Evolutionary conservation across 2,329 filamentous ascomycete genomes (phyloP).

Genomic region (Aureobasidium lini): DNA sequence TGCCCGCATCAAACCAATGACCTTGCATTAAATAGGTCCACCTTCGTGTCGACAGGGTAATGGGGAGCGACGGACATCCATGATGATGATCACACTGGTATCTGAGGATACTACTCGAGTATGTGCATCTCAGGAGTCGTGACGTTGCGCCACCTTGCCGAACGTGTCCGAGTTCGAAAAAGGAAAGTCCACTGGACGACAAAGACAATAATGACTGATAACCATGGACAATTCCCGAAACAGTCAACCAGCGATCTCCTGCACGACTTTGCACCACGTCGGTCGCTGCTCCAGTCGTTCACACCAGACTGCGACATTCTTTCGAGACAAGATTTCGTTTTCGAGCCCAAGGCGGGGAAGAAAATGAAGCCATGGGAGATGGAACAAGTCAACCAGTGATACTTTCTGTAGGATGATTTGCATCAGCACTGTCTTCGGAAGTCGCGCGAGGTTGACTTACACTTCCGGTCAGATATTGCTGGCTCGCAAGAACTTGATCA

Average conservation of each 20-base stretch:
- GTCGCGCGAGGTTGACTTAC: not conserved
- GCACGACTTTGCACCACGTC: not conserved
- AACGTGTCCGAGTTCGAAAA: too few species aligned
- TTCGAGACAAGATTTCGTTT: not conserved
- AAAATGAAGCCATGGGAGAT: slow-evolving; percentile 7
- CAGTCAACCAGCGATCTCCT: not conserved
- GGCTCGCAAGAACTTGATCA: not conserved
- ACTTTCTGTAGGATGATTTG: not conserved
- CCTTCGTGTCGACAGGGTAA: too few species aligned
- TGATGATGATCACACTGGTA: too few species aligned
- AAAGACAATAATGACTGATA: too few species aligned
- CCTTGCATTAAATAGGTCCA: too few species aligned
- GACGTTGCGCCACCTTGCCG: too few species aligned
- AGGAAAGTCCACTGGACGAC: too few species aligned
- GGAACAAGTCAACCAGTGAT: slow-evolving; percentile 5
- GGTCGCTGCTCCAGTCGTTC: not conserved
- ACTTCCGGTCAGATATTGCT: slow-evolving; percentile 4
- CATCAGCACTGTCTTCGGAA: not conserved
- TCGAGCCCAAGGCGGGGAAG: not conserved
- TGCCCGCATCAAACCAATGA: too few species aligned
- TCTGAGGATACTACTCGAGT: too few species aligned
- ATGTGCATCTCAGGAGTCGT: too few species aligned
- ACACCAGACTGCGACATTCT: not conserved
- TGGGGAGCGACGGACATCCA: too few species aligned
- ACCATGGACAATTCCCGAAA: too few species aligned